Evolutionary conservation across 2,329 filamentous ascomycete genomes (phyloP), one percentile per base, ranked within the genome.

Genomic region (Colletotrichum echinochloae): DNA sequence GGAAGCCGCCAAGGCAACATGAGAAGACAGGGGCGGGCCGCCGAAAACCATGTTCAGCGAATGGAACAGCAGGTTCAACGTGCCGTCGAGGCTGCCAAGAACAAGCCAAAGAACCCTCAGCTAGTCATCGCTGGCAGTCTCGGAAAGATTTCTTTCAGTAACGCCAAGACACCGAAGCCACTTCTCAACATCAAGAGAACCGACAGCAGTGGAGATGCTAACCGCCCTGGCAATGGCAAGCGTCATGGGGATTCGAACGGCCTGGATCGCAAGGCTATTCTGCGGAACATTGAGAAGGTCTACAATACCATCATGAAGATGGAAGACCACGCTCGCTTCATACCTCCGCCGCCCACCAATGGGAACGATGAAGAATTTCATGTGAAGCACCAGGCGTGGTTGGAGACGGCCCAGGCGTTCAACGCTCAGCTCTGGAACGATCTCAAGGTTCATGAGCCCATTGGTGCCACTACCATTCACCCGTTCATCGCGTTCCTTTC

Each of bases 1-100:
- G 95, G 95, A 35, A 93, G 92, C 74, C 91, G 95, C 26, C 90
- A 94, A 74, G 92, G 92, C 65, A 89, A 88, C 51, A 88, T 89
- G 78, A 87, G 94, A 73, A 89, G 94, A 73, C 90, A 96, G 75
- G 90, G 91, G 71, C 89, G 94, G 70, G 94, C 92, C 52, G 94
- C 94, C 23, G 96, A 99, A 80, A 99, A 98, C 79, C 96, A 99
- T 78, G 94, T 98, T 84, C 96, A 98, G 80, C 92, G 96, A 65
- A 99, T 99, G 96, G 95, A 99, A 81, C 96, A 99, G 81, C 96
- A 99, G 81, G 97, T 99, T 16, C 95, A 98, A 79, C 91, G 96
- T 66, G 96, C 96, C 30, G 96, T 99, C 0, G 96, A 99, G 78
- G 96, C 96, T 1, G 96, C 96, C 62, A 99, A 98, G 84, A 94